Percentiles rank a stretch among this genome's conserved stretches.
Conservation (phyloP, 164 flowering plant genomes). For the Kalanchoe fedtschenkoi region DNA sequence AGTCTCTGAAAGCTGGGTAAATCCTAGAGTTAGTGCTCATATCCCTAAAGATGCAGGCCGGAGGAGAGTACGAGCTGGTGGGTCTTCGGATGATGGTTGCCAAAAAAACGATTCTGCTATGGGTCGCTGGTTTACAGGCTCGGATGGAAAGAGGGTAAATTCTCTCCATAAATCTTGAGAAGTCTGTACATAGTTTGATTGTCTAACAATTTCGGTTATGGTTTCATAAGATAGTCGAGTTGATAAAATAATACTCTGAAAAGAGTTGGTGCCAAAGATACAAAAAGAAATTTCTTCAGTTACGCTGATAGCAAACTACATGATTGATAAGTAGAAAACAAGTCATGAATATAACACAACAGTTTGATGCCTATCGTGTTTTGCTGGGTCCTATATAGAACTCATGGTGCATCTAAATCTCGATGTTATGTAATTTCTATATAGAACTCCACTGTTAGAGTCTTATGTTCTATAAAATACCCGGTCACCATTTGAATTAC, state of each 20-base stretch:
- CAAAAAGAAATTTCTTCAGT: no score
- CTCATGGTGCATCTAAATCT: not conserved
- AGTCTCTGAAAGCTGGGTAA: constrained; percentile 48
- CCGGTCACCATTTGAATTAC: constrained; percentile 2
- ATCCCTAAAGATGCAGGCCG: constrained; percentile 57
- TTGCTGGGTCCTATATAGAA: no score
- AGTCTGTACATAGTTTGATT: not conserved
- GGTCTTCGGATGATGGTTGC: constrained; percentile 10
- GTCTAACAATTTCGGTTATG: not conserved
- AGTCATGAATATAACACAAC: no score
- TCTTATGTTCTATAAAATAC: not conserved
- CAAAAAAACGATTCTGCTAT: constrained; percentile 11
- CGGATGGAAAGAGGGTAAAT: constrained; percentile 62
- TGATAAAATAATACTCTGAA: not conserved
- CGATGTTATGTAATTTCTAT: not conserved
- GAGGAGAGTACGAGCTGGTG: constrained; percentile 52
- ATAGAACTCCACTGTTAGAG: not conserved
- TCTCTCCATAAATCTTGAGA: not conserved
- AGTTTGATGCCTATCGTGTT: no score
- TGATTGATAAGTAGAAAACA: no score
- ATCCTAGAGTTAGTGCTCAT: constrained; percentile 29
- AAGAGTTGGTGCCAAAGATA: not conserved
- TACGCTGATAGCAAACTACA: no score
- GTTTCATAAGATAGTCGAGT: not conserved
- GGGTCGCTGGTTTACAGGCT: constrained; percentile 66